Base-by-base conservation (phyloP, 1,139 yeast genomes). In the Meyerozyma sp. region DNA sequence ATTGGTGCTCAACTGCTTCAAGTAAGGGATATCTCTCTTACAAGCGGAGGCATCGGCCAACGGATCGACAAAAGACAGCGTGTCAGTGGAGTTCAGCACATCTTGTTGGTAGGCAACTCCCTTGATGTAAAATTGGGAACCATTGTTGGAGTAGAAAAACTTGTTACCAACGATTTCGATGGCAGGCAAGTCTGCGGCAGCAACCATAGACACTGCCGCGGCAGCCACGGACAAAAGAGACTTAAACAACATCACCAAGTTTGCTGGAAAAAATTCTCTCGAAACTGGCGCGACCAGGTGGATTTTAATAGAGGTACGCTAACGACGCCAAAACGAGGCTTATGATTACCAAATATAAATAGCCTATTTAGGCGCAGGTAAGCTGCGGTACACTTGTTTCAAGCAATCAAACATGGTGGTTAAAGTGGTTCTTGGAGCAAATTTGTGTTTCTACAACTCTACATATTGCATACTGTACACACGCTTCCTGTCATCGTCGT, bases 41-140 rank as follows among this genome's bases (percentile, higher is more conserved):
- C 54, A 51, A 16, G 53, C 48, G 11, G 35, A 51, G 11, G 46
- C 49, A 44, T 58, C 58, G 43, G 61, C 61, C 51, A 59, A 54
- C 18, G 63, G 63, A 48, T 59, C 63, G 26, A 49, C 48, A 42
- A 47, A 58, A 14, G 41, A 8, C 13, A 34, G 34, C n/a, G 48
- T 26, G 11, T 49, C 56, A 32, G 83, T 70, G 40, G 73, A 62
- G 56, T 80, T 79, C 39, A 79, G 73, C 44, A 82, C 76, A 63
- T 85, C 84, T 51, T 83, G 79, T 64, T 84, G 94, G 66, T 84
- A 85, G 41, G 93, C 94, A 51, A 84, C 73, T 67, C 94, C 94
- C 58, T 68, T 79, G 65, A 88, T 79, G 67, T 81, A 84, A 68
- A 88, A 88, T 62, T 88, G 94, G 43, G 91, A 75, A 36, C 91